Evolutionary conservation across 2,329 filamentous ascomycete genomes (phyloP), one percentile per base, ranked within the genome.

Genomic region (Teratosphaeria zuluensis): DNA sequence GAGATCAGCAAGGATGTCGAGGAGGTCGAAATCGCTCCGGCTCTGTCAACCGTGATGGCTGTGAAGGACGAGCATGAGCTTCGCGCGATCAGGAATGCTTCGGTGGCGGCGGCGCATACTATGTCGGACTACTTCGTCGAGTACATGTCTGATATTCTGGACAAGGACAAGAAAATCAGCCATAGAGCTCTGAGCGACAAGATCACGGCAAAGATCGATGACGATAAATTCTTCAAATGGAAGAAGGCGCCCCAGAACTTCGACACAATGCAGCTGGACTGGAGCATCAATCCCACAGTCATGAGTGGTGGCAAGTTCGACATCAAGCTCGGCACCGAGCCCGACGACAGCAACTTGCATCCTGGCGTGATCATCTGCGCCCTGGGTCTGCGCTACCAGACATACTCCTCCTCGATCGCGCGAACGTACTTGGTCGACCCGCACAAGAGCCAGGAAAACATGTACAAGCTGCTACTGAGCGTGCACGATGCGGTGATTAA

Each of bases 81-180:
- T 65, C 89, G 92, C 65, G 87, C 90, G 11, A 96, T 99, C 82
- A 87, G 95, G 70, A 95, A 92, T 66, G 91, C 92, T 4, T 94
- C 94, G 58, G 89, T 94, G 71, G 92, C 94, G 53, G 96, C 92
- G 66, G 92, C 95, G 64, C 92, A 91, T 59, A 80, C 97, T 61
- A 95, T 97, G 86, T 90, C 90, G 55, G 90, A 92, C 60, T 99
- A 94, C 75, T 97, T 97, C 73, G 86, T 99, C 64, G 94, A 99
- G 71, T 92, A 96, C 73, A 97, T 99, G 92, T 96, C 92, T 55
- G 88, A 89, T 66, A 88, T 97, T 56, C 84, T 99, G 61, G 94
- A 99, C 70, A 88, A 92, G 65, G 95, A 97, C 74, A 96, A 96
- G 80, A 96, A 96, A 72, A 90, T 97, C 71, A 94, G 91, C 63